Evolutionary conservation across 106 monocot species (phyloP), one percentile per base, ranked within the genome.

Genomic region (Vanilla planifolia): DNA sequence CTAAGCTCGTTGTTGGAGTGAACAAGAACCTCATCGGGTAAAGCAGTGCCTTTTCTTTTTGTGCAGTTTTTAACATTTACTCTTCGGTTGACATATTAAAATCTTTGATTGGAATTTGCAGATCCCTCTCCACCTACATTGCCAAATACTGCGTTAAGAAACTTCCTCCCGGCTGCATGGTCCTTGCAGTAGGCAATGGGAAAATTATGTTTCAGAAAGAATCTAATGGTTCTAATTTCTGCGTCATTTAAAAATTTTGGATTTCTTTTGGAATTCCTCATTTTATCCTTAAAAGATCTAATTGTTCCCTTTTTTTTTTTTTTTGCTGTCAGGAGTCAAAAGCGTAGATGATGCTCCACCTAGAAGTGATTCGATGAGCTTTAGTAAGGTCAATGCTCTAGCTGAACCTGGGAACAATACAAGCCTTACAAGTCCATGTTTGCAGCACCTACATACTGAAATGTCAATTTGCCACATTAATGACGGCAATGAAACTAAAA

Each of bases 121-220:
- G 71, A 33, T 67, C 46, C 15, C 69, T 57, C 27, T 66, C 75
- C 13, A 59, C 59, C 24, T 80, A 73, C 9, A 45, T 74, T 24
- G 85, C 77, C 10, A 80, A 73, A 35, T 80, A 85, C 51, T 80
- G 85, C 43, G 77, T 71, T 2, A 85, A 69, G 73, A 85, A 85
- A 19, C 68, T 85, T 14, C 29, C 77, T 11, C 41, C 46, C 8
- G 59, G 71, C 26, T 85, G 85, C 43, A 51, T 70, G 25, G 77
- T 85, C 5, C 42, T 77, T 16, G 85, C 77, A 1, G 85, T 85
- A 42, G 68, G 37, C 77, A 80, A 71, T 67, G 85, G 85, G 33
- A 85, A 85, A 62, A 77, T 85, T 45, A 43, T 85, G 21, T 77
- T 66, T 48, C 63, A 74, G 41, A 73, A 74, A 73, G 73, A 76